Conservation (phyloP, 129 eudicot species). For the Gnaphalium uliginosum region DNA sequence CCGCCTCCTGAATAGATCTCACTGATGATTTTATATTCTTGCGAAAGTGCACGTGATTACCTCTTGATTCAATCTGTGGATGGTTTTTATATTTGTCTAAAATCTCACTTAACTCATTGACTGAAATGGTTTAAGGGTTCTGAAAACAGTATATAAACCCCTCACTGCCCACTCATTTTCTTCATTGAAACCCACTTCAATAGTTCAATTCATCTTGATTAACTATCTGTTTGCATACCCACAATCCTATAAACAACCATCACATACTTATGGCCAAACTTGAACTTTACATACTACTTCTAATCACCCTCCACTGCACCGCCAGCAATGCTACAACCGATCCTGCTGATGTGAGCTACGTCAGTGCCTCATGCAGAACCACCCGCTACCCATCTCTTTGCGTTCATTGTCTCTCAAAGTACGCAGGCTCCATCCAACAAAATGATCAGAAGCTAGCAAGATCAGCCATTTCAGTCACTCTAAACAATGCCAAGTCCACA, state of each 20-base stretch:
- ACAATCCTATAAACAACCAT: not conserved
- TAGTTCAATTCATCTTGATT: not conserved
- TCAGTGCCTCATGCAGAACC: conserved; percentile 50
- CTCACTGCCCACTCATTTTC: conserved; percentile 6
- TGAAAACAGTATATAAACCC: conserved; percentile 28
- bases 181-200: conserved; percentile 21
- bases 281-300: conserved; percentile 35
- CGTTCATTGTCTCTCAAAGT: conserved; percentile 52
- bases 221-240: not conserved
- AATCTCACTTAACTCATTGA: conserved; percentile 6
- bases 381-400: conserved; percentile 73
- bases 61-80: conserved; percentile 20
- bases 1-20: conserved; percentile 28
- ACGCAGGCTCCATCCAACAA: conserved; percentile 42
- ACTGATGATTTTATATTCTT: conserved; percentile 1
- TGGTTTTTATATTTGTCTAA: conserved; percentile 5
- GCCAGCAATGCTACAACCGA: conserved; percentile 26
- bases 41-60: conserved; percentile 22
- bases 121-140: conserved; percentile 7
- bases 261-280: conserved; percentile 41
- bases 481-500: conserved; percentile 51
- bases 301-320: conserved; percentile 32
- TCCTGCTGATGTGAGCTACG: conserved; percentile 44
- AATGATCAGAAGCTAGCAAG: conserved; percentile 55
- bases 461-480: conserved; percentile 64